phyloP scores from a whole-genome alignment of 1,139 yeast species.

The Lodderomyces orthopsilosis region DNA sequence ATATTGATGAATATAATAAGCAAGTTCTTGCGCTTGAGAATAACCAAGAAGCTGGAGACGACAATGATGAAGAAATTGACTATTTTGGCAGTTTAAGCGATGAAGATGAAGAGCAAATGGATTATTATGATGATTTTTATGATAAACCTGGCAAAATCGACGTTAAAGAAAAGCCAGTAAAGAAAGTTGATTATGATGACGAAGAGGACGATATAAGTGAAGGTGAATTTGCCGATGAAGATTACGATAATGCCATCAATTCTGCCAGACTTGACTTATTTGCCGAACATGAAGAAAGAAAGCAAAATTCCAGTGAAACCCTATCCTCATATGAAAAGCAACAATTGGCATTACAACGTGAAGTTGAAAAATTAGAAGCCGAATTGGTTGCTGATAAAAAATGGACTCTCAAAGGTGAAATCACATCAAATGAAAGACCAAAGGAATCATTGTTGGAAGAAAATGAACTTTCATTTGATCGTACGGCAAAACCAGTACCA shows the following conservation, averaged over 20 bases:
- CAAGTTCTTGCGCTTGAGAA: constrained; percentile 74
- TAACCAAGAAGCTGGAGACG: constrained; percentile 36
- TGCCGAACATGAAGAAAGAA: constrained; percentile 41
- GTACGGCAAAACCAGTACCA: constrained; percentile 65
- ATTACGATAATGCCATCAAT: constrained; percentile 55
- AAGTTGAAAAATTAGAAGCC: constrained; percentile 74
- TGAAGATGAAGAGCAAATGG: constrained; percentile 62
- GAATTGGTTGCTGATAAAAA: constrained; percentile 88
- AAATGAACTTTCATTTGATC: constrained; percentile 43
- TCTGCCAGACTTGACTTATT: constrained; percentile 59
- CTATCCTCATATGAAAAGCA: constrained; percentile 83
- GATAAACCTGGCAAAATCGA: constrained; percentile 43
- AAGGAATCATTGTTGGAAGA: constrained; percentile 66
- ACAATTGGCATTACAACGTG: constrained; percentile 70
- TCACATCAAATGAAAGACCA: constrained; percentile 77
- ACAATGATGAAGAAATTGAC: constrained; percentile 58
- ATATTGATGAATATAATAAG: constrained; percentile 80
- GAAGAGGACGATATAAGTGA: constrained; percentile 35
- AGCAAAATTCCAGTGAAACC: constrained; percentile 24
- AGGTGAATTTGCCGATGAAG: constrained; percentile 41
- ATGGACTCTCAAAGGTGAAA: constrained; percentile 96
- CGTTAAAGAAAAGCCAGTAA: constrained; percentile 18
- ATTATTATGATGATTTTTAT: constrained; percentile 73
- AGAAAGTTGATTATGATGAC: constrained; percentile 18
- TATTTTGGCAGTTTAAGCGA: constrained; percentile 56